phyloP scores from a whole-genome alignment of 352 stramenopile genomes.

The Phytophthora sp. region DNA sequence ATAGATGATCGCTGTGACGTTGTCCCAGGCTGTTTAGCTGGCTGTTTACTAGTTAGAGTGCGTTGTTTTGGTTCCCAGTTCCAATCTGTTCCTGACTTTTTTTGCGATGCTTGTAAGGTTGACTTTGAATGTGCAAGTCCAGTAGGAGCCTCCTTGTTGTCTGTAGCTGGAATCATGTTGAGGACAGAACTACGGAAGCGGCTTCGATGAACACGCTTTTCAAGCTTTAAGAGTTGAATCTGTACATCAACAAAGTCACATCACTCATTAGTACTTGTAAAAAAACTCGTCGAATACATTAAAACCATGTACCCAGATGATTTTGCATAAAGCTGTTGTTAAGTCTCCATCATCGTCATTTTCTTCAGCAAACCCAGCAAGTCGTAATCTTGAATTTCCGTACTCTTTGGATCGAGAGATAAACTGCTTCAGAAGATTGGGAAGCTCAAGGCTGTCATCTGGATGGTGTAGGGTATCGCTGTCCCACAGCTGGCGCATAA shows the following conservation, averaged over 20 bases:
- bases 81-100: conserved; percentile 30
- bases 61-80: conserved; percentile 25
- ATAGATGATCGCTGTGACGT: neutral
- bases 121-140: neutral
- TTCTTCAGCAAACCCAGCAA: conserved; percentile 35
- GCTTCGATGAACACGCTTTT: conserved; percentile 64
- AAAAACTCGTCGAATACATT: neutral
- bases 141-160: conserved; percentile 12
- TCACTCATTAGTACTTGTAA: conserved; percentile 7
- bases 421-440: conserved; percentile 42
- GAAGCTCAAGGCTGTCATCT: conserved; percentile 41
- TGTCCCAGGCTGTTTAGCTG: conserved; percentile 3
- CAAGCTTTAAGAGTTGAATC: conserved; percentile 54
- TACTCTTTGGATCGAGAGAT: conserved; percentile 18
- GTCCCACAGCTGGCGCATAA: conserved; percentile 44
- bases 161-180: conserved; percentile 25
- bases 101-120: neutral
- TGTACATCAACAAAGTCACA: conserved; percentile 28
- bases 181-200: conserved; percentile 45
- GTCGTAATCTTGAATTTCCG: conserved; percentile 23
- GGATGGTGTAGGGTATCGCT: conserved; percentile 8
- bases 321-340: conserved; percentile 47
- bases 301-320: conserved; percentile 49
- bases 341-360: conserved; percentile 25
- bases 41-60: neutral